phyloP scores from a whole-genome alignment of 345 rosid species.

The Bruguiera parviflora region DNA sequence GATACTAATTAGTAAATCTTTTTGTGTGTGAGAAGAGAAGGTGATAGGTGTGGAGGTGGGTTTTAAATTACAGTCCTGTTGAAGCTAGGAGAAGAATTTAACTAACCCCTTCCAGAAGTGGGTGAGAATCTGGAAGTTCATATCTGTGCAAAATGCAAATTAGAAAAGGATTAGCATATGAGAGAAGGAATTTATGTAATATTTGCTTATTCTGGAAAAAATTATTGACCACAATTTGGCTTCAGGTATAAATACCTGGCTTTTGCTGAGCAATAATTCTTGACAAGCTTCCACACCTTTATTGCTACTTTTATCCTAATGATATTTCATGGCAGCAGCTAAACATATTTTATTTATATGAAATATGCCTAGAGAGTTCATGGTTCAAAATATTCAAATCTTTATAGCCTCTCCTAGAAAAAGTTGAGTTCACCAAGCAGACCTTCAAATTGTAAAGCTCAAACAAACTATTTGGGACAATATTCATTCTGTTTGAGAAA shows the following conservation, averaged over 20 bases:
- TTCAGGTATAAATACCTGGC: neutral
- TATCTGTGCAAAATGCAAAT: conserved; percentile 28
- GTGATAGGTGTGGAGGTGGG: neutral
- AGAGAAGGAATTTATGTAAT: neutral
- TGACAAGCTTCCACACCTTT: too few relatives aligned
- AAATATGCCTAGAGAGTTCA: too few relatives aligned
- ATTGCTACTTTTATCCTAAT: too few relatives aligned
- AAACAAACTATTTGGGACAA: neutral
- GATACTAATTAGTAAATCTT: neutral
- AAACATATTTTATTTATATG: neutral
- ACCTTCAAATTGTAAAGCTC: too few relatives aligned
- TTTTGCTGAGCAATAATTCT: too few relatives aligned
- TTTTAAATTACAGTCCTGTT: conserved; percentile 3
- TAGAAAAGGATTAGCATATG: neutral
- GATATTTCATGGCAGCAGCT: neutral
- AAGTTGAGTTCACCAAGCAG: too few relatives aligned
- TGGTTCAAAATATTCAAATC: too few relatives aligned
- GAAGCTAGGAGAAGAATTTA: conserved; percentile 2
- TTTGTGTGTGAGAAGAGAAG: neutral
- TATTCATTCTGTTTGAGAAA: neutral
- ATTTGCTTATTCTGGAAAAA: neutral
- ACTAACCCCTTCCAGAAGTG: conserved; percentile 31
- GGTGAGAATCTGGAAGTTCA: conserved; percentile 31
- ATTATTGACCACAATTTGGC: neutral
- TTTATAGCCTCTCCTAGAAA: too few relatives aligned